Evolutionary conservation across 805 yeast genomes (phyloP), one percentile per base, ranked within the genome.

Genomic region (Saturnispora dispora): DNA sequence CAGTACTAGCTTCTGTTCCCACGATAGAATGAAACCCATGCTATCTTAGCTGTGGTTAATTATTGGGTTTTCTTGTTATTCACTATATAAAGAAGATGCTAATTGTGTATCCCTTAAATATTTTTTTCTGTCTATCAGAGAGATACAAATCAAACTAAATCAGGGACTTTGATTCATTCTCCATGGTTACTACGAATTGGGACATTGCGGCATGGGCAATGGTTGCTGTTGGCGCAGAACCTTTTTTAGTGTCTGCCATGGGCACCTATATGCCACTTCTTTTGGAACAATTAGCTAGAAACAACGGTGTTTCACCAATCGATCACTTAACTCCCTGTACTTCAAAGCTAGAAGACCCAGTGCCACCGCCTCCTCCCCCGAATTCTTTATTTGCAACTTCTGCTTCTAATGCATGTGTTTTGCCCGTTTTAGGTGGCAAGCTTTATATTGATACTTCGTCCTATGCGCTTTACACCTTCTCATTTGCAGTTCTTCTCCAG

Each of bases 231-330:
- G 89, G 90, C 1, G 79, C 86, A 20, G 95, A 85, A 63, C 93
- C 93, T 0, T 86, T 85, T 60, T 75, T 84, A 4, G 93, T 85
- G 7, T 80, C 87, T 39, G 89, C 85, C 2, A 83, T 86, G 5
- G 83, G 90, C 0, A 84, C 91, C 0, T 86, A 83, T 62, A 83
- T 85, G 5, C 93, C 93, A 0, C 65, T 86, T 17, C 63, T 85
- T 6, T 66, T 85, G 30, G 89, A 85, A 55, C 84, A 82, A 58
- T 74, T 82, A 53, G 95, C 90, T 0, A 72, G 89, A 22, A 78
- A 76, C 43, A 85, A 82, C 61, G 91, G 88, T 25, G 91, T 86
- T 8, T 62, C 74, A 52, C 66, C 75, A 5, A 70, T 71, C 40
- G 88, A 85, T 61, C 84, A 78, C 55, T 52, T 75, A 2, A 69